A percentile compares a stretch with the other conserved stretches of the same genome.
These are phyloP conservation scores for Tulasnella sp. DNA, from an alignment of 768 basidiomycete species.

Conservation along the genomic window DNA sequence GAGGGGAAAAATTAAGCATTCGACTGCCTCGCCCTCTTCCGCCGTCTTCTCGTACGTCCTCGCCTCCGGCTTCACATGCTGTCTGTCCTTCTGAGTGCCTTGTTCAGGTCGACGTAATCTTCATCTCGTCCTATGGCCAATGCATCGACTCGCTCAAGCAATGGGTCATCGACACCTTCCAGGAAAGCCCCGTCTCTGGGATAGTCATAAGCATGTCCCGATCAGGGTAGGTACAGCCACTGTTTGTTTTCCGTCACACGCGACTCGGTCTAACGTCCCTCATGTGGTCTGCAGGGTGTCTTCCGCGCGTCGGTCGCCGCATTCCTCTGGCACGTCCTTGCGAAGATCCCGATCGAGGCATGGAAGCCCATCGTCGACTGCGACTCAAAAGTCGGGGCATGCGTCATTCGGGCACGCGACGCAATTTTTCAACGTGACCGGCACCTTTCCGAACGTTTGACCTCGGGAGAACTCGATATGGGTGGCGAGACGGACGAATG, in stretches of 20 bases:
- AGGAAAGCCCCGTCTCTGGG: neutral
- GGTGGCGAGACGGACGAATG: constrained; percentile 1
- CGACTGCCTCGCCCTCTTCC: too few relatives aligned
- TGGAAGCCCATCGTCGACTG: constrained; percentile 11
- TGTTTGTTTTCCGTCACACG: too few relatives aligned
- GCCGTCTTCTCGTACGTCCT: too few relatives aligned
- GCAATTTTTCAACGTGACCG: neutral
- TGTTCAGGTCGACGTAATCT: too few relatives aligned
- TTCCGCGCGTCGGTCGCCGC: neutral
- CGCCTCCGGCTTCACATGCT: too few relatives aligned
- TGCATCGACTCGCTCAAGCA: too few relatives aligned
- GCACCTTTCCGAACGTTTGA: neutral
- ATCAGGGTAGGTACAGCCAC: neutral
- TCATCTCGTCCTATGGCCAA: too few relatives aligned
- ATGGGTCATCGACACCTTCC: neutral
- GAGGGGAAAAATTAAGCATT: too few relatives aligned
- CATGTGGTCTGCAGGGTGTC: neutral
- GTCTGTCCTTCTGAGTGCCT: too few relatives aligned
- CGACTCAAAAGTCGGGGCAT: constrained; percentile 7
- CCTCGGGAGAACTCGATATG: neutral
- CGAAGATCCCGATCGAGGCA: constrained; percentile 6
- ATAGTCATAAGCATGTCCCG: too few relatives aligned
- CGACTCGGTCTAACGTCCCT: too few relatives aligned
- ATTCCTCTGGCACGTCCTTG: neutral
- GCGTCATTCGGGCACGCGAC: constrained; percentile 12